Evolutionary conservation across 371 early-diverging fungal genomes (phyloP), one percentile per base, ranked within the genome.

Genomic region (Sanchytrium tribonematis): DNA sequence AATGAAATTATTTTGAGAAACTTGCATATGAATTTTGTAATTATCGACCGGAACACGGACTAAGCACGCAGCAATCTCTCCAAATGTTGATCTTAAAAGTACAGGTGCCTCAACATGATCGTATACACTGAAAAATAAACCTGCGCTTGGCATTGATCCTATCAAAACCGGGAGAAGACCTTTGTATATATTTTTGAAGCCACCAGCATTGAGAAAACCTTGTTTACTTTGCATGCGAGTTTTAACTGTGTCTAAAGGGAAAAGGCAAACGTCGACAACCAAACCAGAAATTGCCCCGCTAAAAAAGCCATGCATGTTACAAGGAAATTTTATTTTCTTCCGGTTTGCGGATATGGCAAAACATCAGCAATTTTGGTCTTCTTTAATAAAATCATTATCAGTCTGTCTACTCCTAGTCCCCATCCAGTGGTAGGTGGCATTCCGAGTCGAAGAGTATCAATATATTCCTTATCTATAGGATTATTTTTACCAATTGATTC

Each of bases 1-100:
- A 1, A 80, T 71, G 16, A 69, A 68, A 0, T 69, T 68, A 76
- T 86, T 89, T 72, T 87, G 89, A 66, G 85, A 85, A 31, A 90
- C 84, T 76, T 96, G 96, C 88, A 93, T 84, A 68, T 94, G 81
- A 74, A 91, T 91, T 74, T 96, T 96, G 71, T 92, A 83, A 31
- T 93, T 88, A 75, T 96, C 96, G 1, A 92, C 91, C 0, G 96
- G 96, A 1, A 94, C 94, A 1, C 96, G 83, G 27, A 92, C 85
- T 66, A 89, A 77, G 73, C 94, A 95, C 1, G 93, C 93, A 16
- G 96, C 86, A 30, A 80, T 72, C 93, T 93, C 90, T 74, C 91
- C 90, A 29, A 84, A 80, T 1, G 84, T 72, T 2, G 88, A 85
- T 22, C 80, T 78, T 73, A 83, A 78, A 66, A 79, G 73, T 2